These are phyloP conservation scores for Verticillium zaregamsianum DNA, from an alignment of 2,329 filamentous ascomycete genomes.

Conservation along the genomic window DNA sequence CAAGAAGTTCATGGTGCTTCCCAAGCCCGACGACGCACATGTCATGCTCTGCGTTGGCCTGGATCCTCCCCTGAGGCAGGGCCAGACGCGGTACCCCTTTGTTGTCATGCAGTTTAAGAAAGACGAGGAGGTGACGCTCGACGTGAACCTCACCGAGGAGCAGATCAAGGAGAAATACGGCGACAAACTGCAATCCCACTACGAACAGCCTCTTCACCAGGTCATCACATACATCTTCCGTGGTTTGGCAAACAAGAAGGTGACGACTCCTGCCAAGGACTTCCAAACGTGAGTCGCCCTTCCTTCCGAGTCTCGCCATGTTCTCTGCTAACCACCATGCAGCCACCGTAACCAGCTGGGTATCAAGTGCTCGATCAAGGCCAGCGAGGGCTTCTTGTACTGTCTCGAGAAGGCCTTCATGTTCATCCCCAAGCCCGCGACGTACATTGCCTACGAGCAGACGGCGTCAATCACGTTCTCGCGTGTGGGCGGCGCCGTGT, in stretches of 20 bases:
- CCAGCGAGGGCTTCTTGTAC: constrained; percentile 95
- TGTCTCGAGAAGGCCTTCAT: constrained; percentile 98
- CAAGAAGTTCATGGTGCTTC: constrained; percentile 98
- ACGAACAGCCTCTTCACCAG: constrained; percentile 89
- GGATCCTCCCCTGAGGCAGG: constrained; percentile 91
- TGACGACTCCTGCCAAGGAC: constrained; percentile 89
- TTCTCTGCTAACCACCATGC: constrained; percentile 18
- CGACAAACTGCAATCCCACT: constrained; percentile 81
- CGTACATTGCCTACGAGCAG: constrained; percentile 94
- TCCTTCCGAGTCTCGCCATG: background rate
- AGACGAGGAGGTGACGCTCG: constrained; percentile 94
- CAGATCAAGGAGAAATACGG: constrained; percentile 81
- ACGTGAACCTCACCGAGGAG: constrained; percentile 93
- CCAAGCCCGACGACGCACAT: constrained; percentile 97
- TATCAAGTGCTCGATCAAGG: constrained; percentile 99
- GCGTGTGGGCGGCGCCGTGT: constrained; percentile 88
- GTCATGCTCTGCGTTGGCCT: constrained; percentile 92
- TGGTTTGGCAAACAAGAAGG: constrained; percentile 89
- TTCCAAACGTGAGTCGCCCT: constrained; percentile 64
- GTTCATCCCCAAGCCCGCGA: constrained; percentile 97
- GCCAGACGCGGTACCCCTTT: constrained; percentile 96
- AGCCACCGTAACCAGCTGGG: constrained; percentile 89
- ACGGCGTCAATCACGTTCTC: constrained; percentile 91
- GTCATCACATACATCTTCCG: constrained; percentile 96
- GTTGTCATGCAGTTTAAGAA: constrained; percentile 99